Evolutionary conservation across 1,284 basidiomycete genomes (phyloP), one percentile per base, ranked within the genome.

Genomic region (Cryptococcus hybrid): DNA sequence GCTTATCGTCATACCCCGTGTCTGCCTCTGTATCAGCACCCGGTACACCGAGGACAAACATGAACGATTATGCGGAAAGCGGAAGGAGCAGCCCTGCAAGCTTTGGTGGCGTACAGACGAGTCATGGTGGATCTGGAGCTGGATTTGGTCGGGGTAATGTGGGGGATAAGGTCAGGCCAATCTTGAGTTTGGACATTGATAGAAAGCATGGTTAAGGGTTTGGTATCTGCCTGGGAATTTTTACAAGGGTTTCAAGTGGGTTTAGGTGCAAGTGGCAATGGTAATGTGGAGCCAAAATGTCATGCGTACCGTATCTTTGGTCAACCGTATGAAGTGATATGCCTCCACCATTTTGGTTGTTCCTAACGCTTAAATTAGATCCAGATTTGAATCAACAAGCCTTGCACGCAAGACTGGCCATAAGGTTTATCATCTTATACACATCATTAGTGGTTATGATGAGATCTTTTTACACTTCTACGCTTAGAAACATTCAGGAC

Each of bases 11-110:
- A 2, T 38, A 30, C 4, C 42, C 38, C 11, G 38, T 8, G 24
- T 51, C 50, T 12, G 50, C 24, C 52, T 58, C 54, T 5, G 56
- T 52, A 30, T 57, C 56, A 12, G 61, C 61, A 34, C 63, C 63
- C 7, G 60, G 57, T 2, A 60, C 62, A 38, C 64, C 64, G 12
- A 55, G 53, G 15, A 45, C 56, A 11, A 37, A 40, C 4, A 39
- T 4, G 3, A 30, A 47, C n/a, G 24, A 40, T 34, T 42, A 18
- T 18, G 42, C n/a, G 47, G 39, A 18, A 7, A 59, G 58, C 52
- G 51, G 54, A 8, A 51, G 54, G 45, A 53, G 44, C 38, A 40
- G 30, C 34, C 51, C 56, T n/a, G 18, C 36, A 45, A 39, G 30
- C 30, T 30, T 30, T 42, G 9, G 43, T 38, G 48, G 15, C 52